Conservation (phyloP, 1,139 yeast genomes). For the Spencermartinsiella ligniputridi region DNA sequence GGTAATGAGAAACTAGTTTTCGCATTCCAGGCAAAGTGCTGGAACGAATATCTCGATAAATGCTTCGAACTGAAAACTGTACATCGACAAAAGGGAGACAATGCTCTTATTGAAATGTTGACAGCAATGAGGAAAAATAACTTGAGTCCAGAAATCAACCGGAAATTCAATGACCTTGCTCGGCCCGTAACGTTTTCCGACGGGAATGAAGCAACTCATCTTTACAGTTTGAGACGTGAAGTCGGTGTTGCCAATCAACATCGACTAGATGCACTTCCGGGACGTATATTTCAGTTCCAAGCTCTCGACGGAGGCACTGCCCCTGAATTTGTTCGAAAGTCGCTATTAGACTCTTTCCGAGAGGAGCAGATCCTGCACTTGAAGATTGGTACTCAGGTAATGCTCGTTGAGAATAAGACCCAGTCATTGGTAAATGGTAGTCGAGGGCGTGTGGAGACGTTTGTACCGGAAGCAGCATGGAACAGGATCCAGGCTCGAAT, state of each 20-base stretch:
- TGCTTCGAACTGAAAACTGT: constrained; percentile 69
- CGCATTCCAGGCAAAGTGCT: constrained; percentile 73
- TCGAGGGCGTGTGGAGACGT: constrained; percentile 42
- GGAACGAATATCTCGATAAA: constrained; percentile 59
- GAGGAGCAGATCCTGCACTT: constrained; percentile 44
- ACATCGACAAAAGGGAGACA: constrained; percentile 89
- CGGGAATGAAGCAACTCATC: constrained; percentile 76
- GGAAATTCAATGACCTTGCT: constrained; percentile 45
- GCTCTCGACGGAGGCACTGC: constrained; percentile 46
- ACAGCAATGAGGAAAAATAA: constrained; percentile 69
- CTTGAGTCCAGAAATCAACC: constrained; percentile 43
- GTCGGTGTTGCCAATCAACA: constrained; percentile 64
- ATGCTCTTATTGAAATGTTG: constrained; percentile 63
- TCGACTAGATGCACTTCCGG: constrained; percentile 47
- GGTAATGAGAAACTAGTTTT: constrained; percentile 33
- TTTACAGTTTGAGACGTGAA: constrained; percentile 69
- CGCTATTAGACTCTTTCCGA: constrained; percentile 42
- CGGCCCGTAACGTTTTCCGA: constrained; percentile 59
- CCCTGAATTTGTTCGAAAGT: constrained; percentile 3
- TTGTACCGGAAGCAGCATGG: constrained; percentile 22
- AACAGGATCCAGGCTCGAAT: constrained; percentile 6
- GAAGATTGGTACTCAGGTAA: constrained; percentile 60
- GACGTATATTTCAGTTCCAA: constrained; percentile 36
- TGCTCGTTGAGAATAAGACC: constrained; percentile 48
- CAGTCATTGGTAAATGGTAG: constrained; percentile 48